A percentile compares a stretch with the other conserved stretches of the same genome.
phyloP scores from a whole-genome alignment of 495 filamentous ascomycete species.

The Penicillium parvum region DNA sequence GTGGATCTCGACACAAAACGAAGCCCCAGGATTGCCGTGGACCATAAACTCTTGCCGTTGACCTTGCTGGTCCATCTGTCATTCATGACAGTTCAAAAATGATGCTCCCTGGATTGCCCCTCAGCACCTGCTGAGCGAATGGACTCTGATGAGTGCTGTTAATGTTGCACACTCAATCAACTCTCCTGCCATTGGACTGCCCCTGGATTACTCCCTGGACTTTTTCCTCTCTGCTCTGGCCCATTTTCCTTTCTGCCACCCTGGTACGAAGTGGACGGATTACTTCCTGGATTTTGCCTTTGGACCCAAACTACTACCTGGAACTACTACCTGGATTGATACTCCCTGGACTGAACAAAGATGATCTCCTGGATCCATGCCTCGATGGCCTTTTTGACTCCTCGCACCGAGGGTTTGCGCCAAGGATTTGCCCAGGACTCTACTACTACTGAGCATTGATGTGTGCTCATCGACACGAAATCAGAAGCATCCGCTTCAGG shows the following conservation, averaged over 20 bases:
- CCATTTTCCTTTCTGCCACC: conserved; percentile 23
- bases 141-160: conserved; percentile 43
- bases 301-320: too few species aligned
- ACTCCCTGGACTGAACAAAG: conserved; percentile 3
- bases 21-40: conserved; percentile 11
- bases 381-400: conserved; percentile 7
- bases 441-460: conserved; percentile 12
- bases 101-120: conserved; percentile 19
- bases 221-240: conserved; percentile 10
- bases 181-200: conserved; percentile 10
- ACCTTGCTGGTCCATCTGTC: conserved; percentile 17
- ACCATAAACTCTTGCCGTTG: conserved; percentile 13
- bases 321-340: conserved; percentile 12
- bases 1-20: conserved; percentile 16
- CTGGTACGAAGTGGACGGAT: conserved; percentile 30
- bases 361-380: conserved; percentile 17
- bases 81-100: conserved; percentile 19
- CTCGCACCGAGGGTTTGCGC: not conserved
- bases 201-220: conserved; percentile 21
- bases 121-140: conserved; percentile 36
- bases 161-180: conserved; percentile 42
- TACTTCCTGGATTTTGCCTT: conserved; percentile 12
- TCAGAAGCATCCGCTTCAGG: conserved; percentile 15
- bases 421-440: conserved; percentile 10
- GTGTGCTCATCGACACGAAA: conserved; percentile 15